phyloP scores from a whole-genome alignment of 805 yeast species.

The Myxozyma kluyveri region DNA sequence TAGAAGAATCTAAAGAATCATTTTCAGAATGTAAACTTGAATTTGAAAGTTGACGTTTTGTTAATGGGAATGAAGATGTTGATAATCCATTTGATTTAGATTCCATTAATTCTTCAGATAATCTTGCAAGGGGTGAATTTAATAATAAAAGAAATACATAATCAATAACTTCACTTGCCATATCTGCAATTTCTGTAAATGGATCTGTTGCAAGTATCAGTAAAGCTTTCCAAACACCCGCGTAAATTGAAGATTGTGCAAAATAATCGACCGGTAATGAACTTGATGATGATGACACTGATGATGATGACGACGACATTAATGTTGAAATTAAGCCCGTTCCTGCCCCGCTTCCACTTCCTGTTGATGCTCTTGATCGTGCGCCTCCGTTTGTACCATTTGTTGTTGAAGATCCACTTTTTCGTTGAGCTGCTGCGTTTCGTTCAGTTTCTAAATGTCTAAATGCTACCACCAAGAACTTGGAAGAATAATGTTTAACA shows the following conservation, averaged over 20 bases:
- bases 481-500: slow-evolving; percentile 63
- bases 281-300: slow-evolving; percentile 6
- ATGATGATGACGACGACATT: too few species aligned
- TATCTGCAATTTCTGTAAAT: slow-evolving; percentile 68
- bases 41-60: neutral
- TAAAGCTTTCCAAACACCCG: slow-evolving; percentile 83
- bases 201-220: slow-evolving; percentile 84
- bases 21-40: neutral
- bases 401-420: too few species aligned
- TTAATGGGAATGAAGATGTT: too few species aligned
- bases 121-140: slow-evolving; percentile 61
- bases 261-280: slow-evolving; percentile 41
- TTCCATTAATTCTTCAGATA: slow-evolving; percentile 49
- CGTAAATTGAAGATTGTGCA: slow-evolving; percentile 72
- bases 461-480: slow-evolving; percentile 83
- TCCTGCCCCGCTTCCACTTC: neutral
- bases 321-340: too few species aligned
- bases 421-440: neutral
- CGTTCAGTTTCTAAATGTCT: slow-evolving; percentile 75
- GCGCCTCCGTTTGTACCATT: neutral
- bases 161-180: slow-evolving; percentile 75
- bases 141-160: slow-evolving; percentile 61
- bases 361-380: neutral
- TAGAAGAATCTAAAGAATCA: neutral
- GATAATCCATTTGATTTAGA: neutral